Evolutionary conservation across 1,284 basidiomycete genomes (phyloP).

Genomic region (Trichosporon sp.): DNA sequence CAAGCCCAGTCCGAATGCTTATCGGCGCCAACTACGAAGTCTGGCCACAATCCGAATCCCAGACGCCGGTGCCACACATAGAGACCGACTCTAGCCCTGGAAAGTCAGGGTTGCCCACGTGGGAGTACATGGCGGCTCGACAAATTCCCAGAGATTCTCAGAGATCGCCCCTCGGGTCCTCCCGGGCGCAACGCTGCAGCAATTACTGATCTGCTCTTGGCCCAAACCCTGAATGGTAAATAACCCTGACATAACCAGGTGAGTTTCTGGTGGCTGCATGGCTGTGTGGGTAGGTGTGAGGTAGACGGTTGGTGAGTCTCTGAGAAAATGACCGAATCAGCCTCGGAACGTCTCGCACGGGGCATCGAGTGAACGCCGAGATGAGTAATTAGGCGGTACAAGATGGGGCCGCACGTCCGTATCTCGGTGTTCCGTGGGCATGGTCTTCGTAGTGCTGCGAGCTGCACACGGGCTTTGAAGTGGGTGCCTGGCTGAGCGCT

Average conservation of each 20-base stretch:
- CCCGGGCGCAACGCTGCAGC: background rate
- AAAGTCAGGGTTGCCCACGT: background rate
- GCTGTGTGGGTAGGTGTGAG: too few species aligned
- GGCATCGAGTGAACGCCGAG: background rate
- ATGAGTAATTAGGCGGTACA: background rate
- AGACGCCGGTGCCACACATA: background rate
- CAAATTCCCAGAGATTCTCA: background rate
- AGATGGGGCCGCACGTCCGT: background rate
- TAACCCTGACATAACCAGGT: background rate
- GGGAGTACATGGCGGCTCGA: background rate
- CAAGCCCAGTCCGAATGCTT: background rate
- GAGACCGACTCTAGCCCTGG: background rate
- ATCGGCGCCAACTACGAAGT: background rate
- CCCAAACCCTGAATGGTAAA: background rate
- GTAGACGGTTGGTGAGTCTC: background rate
- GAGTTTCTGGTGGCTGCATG: too few species aligned
- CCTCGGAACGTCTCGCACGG: background rate
- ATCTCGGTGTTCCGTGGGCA: constrained; percentile 1
- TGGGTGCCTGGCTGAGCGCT: background rate
- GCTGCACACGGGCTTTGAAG: background rate
- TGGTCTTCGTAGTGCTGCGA: constrained; percentile 22
- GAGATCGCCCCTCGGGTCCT: background rate
- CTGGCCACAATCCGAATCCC: background rate
- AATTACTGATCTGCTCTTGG: background rate
- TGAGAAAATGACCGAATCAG: background rate